These are phyloP conservation scores for Lachancea quebecensis DNA, from an alignment of 805 yeast species.

Conservation along the genomic window DNA sequence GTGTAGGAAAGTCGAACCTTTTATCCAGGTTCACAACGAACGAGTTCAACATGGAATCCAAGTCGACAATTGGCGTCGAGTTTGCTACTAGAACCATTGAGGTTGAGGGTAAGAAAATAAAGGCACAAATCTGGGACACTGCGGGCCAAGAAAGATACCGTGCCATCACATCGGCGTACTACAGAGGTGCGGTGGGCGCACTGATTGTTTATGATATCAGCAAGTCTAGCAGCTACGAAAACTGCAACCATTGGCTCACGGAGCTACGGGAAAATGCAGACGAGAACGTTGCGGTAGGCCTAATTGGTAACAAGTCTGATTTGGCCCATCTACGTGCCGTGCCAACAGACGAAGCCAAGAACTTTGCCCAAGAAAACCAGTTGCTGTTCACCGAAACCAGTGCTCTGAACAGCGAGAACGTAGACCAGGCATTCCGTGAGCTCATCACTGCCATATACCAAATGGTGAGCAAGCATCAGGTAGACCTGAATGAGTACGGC, in stretches of 20 bases:
- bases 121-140: conserved; percentile 96
- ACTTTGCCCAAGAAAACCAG: conserved; percentile 87
- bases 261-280: conserved; percentile 89
- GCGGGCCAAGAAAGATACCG: conserved; percentile 99
- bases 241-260: conserved; percentile 82
- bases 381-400: conserved; percentile 92
- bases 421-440: conserved; percentile 89
- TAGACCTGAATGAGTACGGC: conserved; percentile 71
- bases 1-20: conserved; percentile 93
- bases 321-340: conserved; percentile 90
- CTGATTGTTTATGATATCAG: conserved; percentile 92
- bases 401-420: conserved; percentile 90
- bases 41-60: conserved; percentile 89
- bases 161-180: conserved; percentile 95
- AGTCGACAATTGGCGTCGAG: conserved; percentile 96
- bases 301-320: conserved; percentile 90
- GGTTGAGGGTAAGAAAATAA: conserved; percentile 74
- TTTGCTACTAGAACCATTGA: conserved; percentile 94
- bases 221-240: conserved; percentile 79
- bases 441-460: conserved; percentile 88
- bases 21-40: conserved; percentile 90
- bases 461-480: conserved; percentile 88
- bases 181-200: conserved; percentile 98
- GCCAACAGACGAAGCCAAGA: conserved; percentile 95
- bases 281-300: conserved; percentile 89